phyloP scores from a whole-genome alignment of 129 eudicot species.

The Gnaphalium uliginosum region DNA sequence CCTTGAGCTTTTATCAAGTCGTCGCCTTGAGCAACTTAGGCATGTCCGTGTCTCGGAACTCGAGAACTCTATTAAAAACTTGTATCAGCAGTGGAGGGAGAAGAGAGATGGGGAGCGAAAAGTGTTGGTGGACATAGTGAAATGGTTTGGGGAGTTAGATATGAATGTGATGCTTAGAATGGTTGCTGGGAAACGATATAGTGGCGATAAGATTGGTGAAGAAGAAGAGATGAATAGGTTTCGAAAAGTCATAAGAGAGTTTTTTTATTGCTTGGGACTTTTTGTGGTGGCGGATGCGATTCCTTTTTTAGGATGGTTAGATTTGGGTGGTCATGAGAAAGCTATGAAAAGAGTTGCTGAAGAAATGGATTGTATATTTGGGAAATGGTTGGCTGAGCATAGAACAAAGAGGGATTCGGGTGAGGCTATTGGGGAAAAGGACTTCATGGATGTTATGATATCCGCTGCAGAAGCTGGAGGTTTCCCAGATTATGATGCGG shows the following conservation, averaged over 20 bases:
- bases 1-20: constrained; percentile 30
- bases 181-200: constrained; percentile 22
- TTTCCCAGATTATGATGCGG: constrained; percentile 2
- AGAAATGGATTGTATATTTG: neutral
- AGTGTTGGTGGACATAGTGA: constrained; percentile 25
- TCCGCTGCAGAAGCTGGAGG: constrained; percentile 10
- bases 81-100: constrained; percentile 21
- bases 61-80: neutral
- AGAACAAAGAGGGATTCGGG: neutral
- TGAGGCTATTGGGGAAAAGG: constrained; percentile 1
- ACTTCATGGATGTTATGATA: constrained; percentile 11
- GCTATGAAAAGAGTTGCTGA: constrained; percentile 9
- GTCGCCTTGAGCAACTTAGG: constrained; percentile 18
- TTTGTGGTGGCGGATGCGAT: constrained; percentile 10
- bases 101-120: neutral
- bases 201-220: neutral
- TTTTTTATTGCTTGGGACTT: neutral
- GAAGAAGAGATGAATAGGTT: constrained; percentile 4
- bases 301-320: constrained; percentile 17
- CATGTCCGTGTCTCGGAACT: constrained; percentile 17
- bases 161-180: constrained; percentile 26
- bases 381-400: constrained; percentile 11
- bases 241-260: neutral
- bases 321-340: constrained; percentile 17
- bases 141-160: constrained; percentile 23